phyloP scores from a whole-genome alignment of 2,329 filamentous ascomycete genomes.

The Fusarium pseudocircinatum region DNA sequence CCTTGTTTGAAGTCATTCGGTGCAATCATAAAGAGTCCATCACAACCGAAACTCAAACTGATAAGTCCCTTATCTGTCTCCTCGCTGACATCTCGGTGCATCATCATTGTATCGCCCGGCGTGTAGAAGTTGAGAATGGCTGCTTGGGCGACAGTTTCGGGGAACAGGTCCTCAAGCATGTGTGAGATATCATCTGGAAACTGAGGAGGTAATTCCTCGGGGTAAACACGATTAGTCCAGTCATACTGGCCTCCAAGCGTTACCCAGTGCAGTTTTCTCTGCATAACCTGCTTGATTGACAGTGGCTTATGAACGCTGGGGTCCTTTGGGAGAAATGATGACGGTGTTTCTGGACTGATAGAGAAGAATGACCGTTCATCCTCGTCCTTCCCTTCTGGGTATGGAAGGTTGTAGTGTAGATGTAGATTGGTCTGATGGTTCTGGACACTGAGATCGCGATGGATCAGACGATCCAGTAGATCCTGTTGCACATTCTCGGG shows the following conservation, averaged over 20 bases:
- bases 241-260: conserved; percentile 96
- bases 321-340: conserved; percentile 74
- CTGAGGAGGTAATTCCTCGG: conserved; percentile 68
- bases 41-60: conserved; percentile 89
- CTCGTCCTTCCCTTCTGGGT: conserved; percentile 51
- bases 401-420: conserved; percentile 78
- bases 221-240: conserved; percentile 90
- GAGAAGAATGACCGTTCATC: conserved; percentile 63
- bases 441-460: conserved; percentile 77
- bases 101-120: conserved; percentile 87
- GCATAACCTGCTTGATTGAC: conserved; percentile 73
- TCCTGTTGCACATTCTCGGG: conserved; percentile 73
- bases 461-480: conserved; percentile 78
- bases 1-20: conserved; percentile 55
- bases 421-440: conserved; percentile 90
- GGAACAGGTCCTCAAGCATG: conserved; percentile 77
- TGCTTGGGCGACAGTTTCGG: conserved; percentile 81
- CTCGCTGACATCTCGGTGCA: conserved; percentile 95
- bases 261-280: conserved; percentile 88
- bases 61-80: conserved; percentile 80
- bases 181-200: conserved; percentile 79
- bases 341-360: conserved; percentile 58
- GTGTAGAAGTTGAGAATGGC: conserved; percentile 95
- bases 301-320: conserved; percentile 78
- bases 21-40: conserved; percentile 87